Conservation (phyloP, 2,329 filamentous ascomycete genomes). For the Fusarium tupiense region DNA sequence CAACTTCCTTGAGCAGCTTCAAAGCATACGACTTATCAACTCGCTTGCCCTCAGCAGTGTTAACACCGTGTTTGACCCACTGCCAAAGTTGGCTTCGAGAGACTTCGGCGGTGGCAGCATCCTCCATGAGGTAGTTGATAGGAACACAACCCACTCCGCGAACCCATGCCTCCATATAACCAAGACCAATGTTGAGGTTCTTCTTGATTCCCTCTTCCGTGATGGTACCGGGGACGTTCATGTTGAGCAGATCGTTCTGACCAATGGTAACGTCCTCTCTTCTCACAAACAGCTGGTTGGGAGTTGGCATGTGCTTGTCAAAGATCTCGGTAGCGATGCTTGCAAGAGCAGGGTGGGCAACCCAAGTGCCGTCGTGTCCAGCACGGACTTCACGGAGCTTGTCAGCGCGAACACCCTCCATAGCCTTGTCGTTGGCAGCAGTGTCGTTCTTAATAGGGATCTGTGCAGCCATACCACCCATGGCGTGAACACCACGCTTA, state of each 20-base stretch:
- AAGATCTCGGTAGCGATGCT: slow-evolving; percentile 90
- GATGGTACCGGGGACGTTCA: slow-evolving; percentile 92
- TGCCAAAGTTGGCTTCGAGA: slow-evolving; percentile 96
- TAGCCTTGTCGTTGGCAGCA: slow-evolving; percentile 90
- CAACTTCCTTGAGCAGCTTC: slow-evolving; percentile 85
- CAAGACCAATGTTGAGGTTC: slow-evolving; percentile 95
- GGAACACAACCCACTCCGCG: slow-evolving; percentile 94
- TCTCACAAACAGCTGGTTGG: slow-evolving; percentile 93
- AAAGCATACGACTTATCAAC: slow-evolving; percentile 94
- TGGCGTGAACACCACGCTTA: slow-evolving; percentile 94
- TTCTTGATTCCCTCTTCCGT: slow-evolving; percentile 96
- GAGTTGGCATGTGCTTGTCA: slow-evolving; percentile 98
- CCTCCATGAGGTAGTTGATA: slow-evolving; percentile 99
- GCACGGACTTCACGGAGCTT: slow-evolving; percentile 96
- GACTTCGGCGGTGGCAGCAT: slow-evolving; percentile 96
- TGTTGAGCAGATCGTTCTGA: slow-evolving; percentile 93
- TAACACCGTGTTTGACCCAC: slow-evolving; percentile 80
- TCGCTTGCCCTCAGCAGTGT: slow-evolving; percentile 87
- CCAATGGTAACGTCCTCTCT: slow-evolving; percentile 89
- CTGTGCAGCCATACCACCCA: slow-evolving; percentile 98
- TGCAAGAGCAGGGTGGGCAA: slow-evolving; percentile 93
- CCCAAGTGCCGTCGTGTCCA: slow-evolving; percentile 96
- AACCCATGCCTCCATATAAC: slow-evolving; percentile 99
- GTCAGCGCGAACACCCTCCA: slow-evolving; percentile 92
- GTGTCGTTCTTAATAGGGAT: slow-evolving; percentile 98